Evolutionary conservation across 768 basidiomycete species (phyloP), one percentile per base, ranked within the genome.

Genomic region (Psilocybe sp.): DNA sequence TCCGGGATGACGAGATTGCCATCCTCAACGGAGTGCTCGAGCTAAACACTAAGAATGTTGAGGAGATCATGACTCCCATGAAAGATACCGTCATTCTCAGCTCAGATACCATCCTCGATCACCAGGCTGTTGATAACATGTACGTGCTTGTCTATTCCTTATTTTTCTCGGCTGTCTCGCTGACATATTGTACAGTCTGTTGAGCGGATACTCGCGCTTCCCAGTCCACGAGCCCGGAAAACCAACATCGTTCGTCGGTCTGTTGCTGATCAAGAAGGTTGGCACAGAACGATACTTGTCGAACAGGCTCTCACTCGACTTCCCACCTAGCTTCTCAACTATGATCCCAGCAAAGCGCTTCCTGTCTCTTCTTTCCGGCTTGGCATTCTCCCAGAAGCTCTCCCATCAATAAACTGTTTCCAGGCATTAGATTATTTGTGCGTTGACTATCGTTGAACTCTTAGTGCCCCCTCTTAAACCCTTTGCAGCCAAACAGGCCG

Each of bases 341-440:
- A 98, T 62, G 94, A 98, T 60, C 91, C 94, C 0, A 76, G 84
- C 15, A 75, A 86, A 65, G 79, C 73, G 2, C 74, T 84, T 19
- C 85, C 87, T 2, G 85, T 95, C 3, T 84, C 84, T 0, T 69
- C 79, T 35, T 92, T 98, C 64, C 71, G 77, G 1, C 75, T 98
- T 0, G 86, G 89, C 0, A 89, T 96, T 35, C 68, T 98, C 6
- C 96, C 96, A 0, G 95, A 98, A 69, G 94, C 94, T 11, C 75
- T 76, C 40, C 91, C 92, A 0, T 79, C 81, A 9, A 94, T 97
- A 64, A 96, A 91, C 60, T 97, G 91, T 60, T 92, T 97, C 73
- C 92, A 98, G 64, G 93, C 93, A 0, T 69, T 98, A 33, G 92
- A 98, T 65, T 96, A 94, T 63, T 95, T 91, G 89, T 89, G 60